These are phyloP conservation scores for Lithocarpus polystachyus DNA, from an alignment of 306 rosid genomes.

Conservation along the genomic window DNA sequence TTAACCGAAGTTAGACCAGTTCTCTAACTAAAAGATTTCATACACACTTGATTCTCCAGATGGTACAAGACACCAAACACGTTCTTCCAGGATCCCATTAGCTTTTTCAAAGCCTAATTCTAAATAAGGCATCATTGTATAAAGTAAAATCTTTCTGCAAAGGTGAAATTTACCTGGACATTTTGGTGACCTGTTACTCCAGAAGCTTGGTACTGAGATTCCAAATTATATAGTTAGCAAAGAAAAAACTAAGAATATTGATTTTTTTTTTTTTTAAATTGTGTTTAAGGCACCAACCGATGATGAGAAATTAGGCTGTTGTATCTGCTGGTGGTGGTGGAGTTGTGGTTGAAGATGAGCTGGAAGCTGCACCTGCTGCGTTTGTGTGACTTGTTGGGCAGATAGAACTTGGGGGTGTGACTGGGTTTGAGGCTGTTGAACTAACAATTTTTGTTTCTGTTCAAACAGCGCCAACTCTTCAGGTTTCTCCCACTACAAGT, in stretches of 20 bases:
- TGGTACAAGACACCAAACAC: too few species aligned
- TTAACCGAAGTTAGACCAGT: background rate
- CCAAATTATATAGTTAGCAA: conserved; percentile 22
- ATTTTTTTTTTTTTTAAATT: too few species aligned
- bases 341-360: conserved; percentile 55
- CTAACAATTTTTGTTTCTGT: conserved; percentile 46
- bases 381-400: conserved; percentile 53
- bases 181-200: conserved; percentile 60
- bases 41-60: too few species aligned
- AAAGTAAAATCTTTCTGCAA: background rate
- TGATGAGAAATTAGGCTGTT: conserved; percentile 51
- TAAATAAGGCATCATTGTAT: too few species aligned
- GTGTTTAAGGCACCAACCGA: conserved; percentile 35
- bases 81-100: too few species aligned
- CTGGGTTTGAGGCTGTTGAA: conserved; percentile 54
- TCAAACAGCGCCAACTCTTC: conserved; percentile 62
- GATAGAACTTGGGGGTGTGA: conserved; percentile 50
- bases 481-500: conserved; percentile 94
- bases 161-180: conserved; percentile 50
- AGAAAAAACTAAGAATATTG: conserved; percentile 17
- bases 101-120: too few species aligned
- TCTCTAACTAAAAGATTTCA: background rate
- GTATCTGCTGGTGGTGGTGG: conserved; percentile 55
- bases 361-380: conserved; percentile 57
- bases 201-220: conserved; percentile 57